phyloP scores from a whole-genome alignment of 768 basidiomycete species.

The Lactifluus pinguis region DNA sequence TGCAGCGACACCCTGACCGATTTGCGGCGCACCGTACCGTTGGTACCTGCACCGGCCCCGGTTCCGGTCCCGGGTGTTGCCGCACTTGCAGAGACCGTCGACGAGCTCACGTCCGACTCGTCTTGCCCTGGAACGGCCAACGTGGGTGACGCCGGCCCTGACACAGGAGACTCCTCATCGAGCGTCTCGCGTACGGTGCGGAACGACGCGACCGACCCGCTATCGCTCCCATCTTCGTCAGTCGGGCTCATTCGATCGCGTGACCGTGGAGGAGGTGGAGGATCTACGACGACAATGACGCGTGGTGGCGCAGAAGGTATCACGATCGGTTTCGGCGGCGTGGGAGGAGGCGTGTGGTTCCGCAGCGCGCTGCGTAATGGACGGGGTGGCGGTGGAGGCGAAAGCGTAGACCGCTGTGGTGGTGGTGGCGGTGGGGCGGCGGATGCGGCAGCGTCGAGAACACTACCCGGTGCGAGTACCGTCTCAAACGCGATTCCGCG shows the following conservation, averaged over 20 bases:
- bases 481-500: slow-evolving; percentile 13
- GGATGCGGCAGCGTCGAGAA: background rate
- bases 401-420: background rate
- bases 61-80: background rate
- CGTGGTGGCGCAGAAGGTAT: slow-evolving; percentile 14
- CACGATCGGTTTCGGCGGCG: slow-evolving; percentile 6
- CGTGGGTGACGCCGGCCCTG: background rate
- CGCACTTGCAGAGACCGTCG: slow-evolving; percentile 17
- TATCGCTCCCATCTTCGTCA: slow-evolving; percentile 28
- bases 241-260: background rate
- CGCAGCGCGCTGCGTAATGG: slow-evolving; percentile 59
- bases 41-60: background rate
- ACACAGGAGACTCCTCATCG: slow-evolving; percentile 24
- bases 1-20: slow-evolving; percentile 72
- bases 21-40: slow-evolving; percentile 36
- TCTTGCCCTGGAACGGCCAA: slow-evolving; percentile 18
- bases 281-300: background rate
- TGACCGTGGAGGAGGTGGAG: background rate
- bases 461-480: slow-evolving; percentile 5
- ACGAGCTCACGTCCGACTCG: slow-evolving; percentile 25
- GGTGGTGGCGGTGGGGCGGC: background rate
- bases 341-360: slow-evolving; percentile 23
- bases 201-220: slow-evolving; percentile 50
- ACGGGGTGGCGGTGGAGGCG: slow-evolving; percentile 1
- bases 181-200: slow-evolving; percentile 55